Conservation (phyloP, 176 grass and related monocot genomes). For the Canna indica region DNA sequence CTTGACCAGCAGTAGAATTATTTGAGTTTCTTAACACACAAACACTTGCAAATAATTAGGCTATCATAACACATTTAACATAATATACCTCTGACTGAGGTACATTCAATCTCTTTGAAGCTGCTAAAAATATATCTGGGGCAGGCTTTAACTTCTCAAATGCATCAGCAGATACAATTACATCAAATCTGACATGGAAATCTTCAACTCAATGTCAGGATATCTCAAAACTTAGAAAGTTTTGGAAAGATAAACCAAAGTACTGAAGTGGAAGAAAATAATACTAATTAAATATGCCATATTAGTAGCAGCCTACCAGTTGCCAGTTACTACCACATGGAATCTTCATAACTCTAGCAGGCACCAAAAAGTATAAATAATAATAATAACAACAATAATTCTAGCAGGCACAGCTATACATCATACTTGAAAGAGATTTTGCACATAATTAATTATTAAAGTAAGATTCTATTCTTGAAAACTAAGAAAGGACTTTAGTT, state of each 20-base stretch:
- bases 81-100: constrained; percentile 56
- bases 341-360: background rate
- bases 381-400: too few relatives aligned
- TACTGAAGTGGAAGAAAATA: background rate
- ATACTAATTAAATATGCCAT: background rate
- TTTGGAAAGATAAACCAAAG: background rate
- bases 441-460: too few relatives aligned
- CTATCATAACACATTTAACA: constrained; percentile 11
- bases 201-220: constrained; percentile 9
- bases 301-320: background rate
- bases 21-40: too few relatives aligned
- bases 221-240: background rate
- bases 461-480: too few relatives aligned
- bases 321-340: background rate
- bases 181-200: constrained; percentile 69
- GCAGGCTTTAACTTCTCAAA: constrained; percentile 96
- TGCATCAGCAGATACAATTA: constrained; percentile 85
- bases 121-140: constrained; percentile 90
- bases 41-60: background rate
- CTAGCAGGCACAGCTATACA: too few relatives aligned
- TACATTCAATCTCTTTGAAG: constrained; percentile 63
- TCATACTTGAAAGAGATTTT: too few relatives aligned
- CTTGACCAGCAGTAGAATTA: background rate
- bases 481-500: too few relatives aligned
- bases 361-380: too few relatives aligned